Evolutionary conservation across 441 rosid genomes (phyloP).

Genomic region (Euphorbia schlechtendalii): DNA sequence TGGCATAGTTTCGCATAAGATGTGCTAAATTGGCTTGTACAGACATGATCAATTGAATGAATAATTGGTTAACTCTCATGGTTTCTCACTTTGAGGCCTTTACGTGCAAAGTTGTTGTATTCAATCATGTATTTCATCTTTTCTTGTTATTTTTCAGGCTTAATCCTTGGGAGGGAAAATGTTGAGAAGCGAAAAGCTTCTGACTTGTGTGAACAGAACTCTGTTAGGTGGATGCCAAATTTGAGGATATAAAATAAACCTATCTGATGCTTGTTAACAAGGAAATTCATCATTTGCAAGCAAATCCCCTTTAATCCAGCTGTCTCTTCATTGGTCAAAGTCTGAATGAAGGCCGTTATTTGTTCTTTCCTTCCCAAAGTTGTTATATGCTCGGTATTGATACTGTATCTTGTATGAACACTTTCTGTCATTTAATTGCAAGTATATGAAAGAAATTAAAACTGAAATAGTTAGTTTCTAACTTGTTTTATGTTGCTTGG

Average conservation of each 20-base stretch:
- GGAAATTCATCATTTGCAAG: background rate
- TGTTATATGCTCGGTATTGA: background rate
- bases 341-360: too few species aligned
- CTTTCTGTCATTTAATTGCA: background rate
- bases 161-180: conserved; percentile 55
- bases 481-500: background rate
- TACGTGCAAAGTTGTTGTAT: background rate
- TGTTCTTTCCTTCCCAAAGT: too few species aligned
- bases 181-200: conserved; percentile 42
- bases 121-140: too few species aligned
- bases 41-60: too few species aligned
- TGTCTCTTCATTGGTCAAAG: background rate
- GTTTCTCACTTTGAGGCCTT: background rate
- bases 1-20: too few species aligned
- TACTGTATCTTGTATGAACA: background rate
- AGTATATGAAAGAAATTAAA: conserved; percentile 1
- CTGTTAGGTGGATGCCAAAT: conserved; percentile 49
- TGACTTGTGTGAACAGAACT: conserved; percentile 29
- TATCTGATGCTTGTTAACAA: background rate
- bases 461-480: background rate
- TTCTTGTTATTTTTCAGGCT: conserved; percentile 39
- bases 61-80: too few species aligned
- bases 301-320: background rate
- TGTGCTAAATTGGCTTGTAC: too few species aligned
- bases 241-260: conserved; percentile 40